These are phyloP conservation scores for Linaria vulgaris DNA, from an alignment of 257 asterid species.

Conservation along the genomic window DNA sequence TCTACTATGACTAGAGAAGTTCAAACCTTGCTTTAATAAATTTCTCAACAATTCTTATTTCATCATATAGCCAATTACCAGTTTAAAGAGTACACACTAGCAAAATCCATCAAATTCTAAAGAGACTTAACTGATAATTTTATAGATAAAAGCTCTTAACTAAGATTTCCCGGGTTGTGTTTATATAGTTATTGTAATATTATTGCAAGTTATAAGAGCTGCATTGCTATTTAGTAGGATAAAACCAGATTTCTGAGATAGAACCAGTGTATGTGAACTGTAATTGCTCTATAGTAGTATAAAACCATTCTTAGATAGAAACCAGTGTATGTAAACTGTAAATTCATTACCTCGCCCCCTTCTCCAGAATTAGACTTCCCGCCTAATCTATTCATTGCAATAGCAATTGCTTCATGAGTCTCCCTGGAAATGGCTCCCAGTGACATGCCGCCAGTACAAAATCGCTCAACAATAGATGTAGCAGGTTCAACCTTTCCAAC, in stretches of 20 bases:
- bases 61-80: background rate
- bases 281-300: too few relatives aligned
- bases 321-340: background rate
- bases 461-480: constrained; percentile 81
- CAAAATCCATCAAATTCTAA: too few relatives aligned
- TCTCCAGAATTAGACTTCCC: constrained; percentile 99
- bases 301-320: background rate
- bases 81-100: too few relatives aligned
- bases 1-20: background rate
- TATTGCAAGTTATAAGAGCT: background rate
- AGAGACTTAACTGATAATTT: too few relatives aligned
- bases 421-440: constrained; percentile 99
- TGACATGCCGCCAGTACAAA: constrained; percentile 99
- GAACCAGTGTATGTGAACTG: background rate
- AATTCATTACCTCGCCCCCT: constrained; percentile 91
- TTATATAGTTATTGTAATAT: background rate
- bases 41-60: background rate
- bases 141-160: background rate
- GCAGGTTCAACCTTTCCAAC: constrained; percentile 97
- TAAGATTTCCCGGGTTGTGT: too few relatives aligned
- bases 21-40: background rate
- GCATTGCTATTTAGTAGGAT: background rate
- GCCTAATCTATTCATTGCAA: constrained; percentile 95
- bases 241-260: background rate
- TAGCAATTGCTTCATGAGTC: constrained; percentile 99